Evolutionary conservation across 257 asterid species (phyloP), one percentile per base, ranked within the genome.

Genomic region (Fraxinus excelsior): DNA sequence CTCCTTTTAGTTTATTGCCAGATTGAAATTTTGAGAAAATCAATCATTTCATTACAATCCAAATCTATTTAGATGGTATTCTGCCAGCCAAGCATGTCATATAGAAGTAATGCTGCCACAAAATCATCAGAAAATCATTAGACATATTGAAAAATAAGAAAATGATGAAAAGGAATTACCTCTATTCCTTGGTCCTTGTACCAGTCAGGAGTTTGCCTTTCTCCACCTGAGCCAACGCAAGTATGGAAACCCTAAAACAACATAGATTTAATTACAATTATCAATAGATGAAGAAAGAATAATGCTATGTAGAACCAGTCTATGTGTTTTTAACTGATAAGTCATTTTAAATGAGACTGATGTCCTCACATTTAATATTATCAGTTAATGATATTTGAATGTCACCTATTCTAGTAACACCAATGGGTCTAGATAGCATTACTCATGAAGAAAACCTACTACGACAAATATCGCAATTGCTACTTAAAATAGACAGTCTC

Each of bases 141-240:
- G 35, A 32, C 35, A 32, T 3, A 32, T 32, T 6, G 35, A 6
- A 32, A 32, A 32, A 32, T 32, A 32, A 32, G 35, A 32, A 32
- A 80, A 70, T 40, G 51, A 78, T 32, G 38, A 56, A 40, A 25
- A 28, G 29, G 29, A 73, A 71, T 83, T 85, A 94, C 98, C 96
- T 94, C 98, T 83, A 94, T 92, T 82, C 99, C 98, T 80, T 92
- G 91, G 85, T 92, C 97, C 83, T 87, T 91, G 91, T 94, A 94
- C 99, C 99, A 94, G 35, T 94, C 98, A 70, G 98, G 97, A n/a
- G 96, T 94, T 88, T 94, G 98, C 80, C 97, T 91, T 77, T 90
- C 96, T 70, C 99, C 96, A 74, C 97, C 97, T 5, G 94, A 81
- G 60, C 97, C 99, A 72, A 94, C 99, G 84, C 97, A 92, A 49